Base-by-base conservation (phyloP, 1,284 basidiomycete genomes). In the Irpex sp. region DNA sequence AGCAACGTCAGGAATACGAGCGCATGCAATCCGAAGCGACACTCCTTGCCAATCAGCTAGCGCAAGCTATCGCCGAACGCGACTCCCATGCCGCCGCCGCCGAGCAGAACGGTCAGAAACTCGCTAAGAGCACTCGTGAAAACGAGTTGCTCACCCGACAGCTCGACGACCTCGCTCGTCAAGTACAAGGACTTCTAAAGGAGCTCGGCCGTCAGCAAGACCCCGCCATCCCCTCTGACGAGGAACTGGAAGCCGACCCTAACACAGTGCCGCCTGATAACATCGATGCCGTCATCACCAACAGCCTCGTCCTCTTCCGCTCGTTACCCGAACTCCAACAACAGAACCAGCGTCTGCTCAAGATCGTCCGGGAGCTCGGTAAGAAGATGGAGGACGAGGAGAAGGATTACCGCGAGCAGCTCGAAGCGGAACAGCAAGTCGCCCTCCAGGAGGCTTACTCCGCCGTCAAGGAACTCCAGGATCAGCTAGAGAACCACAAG, bases 341-440 rank as follows among this genome's bases (percentile, higher is more conserved):
- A 57, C 95, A 97, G 78, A 99, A 99, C 74, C 88, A 92, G 75
- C 91, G 92, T 68, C 79, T 98, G 7, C 80, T 99, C 36, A 88
- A 85, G 71, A 88, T 97, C 65, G 89, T 92, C 6, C 84, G 96
- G 21, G 91, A 93, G 64, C 80, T 95, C 36, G 91, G 88, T 6
- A 77, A 81, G 43, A 90, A 90, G 78, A 84, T 95, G 80, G 93
- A 95, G 73, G 78, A 78, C 1, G 89, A 90, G 66, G 92, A 94
- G 75, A 81, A 81, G 65, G 87, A 89, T 36, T 88, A 90, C 66
- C 80, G 82, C 51, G 87, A 83, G 54, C 77, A 79, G 5, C 82
- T 85, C 72, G 86, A 87, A 69, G 82, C 81, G 64, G 92, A 94
- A 69, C 89, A 94, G 71, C 84, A 84, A 60, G 89, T 90, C 65